phyloP scores from a whole-genome alignment of 148 eudicot genomes.

The Cornus florida region DNA sequence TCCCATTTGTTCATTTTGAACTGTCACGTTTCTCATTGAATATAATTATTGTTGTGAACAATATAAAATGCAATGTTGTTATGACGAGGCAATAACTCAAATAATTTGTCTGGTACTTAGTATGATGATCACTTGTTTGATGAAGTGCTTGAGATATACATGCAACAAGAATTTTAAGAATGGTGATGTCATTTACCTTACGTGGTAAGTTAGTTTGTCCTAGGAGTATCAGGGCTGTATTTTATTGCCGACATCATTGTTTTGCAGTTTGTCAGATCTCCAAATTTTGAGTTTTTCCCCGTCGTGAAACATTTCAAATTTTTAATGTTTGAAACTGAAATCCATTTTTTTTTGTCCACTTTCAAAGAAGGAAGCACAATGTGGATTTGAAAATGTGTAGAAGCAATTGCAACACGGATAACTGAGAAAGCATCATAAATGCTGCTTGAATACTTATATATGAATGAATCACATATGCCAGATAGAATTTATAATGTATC shows the following conservation, averaged over 20 bases:
- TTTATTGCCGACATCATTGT: background rate
- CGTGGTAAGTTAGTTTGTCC: background rate
- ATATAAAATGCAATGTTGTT: background rate
- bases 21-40: background rate
- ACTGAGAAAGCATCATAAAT: background rate
- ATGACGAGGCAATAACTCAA: background rate
- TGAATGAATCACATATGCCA: background rate
- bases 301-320: background rate
- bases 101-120: background rate
- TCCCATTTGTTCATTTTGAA: slow-evolving; percentile 12
- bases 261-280: slow-evolving; percentile 6
- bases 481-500: background rate
- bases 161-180: background rate
- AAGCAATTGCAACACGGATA: background rate
- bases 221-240: background rate
- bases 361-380: background rate
- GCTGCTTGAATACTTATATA: background rate
- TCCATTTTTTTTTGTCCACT: background rate
- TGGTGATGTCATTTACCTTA: background rate
- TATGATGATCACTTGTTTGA: slow-evolving; percentile 5
- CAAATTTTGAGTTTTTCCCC: background rate
- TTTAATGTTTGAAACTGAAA: background rate
- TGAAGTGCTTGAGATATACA: slow-evolving; percentile 5
- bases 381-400: background rate
- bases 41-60: background rate